These are phyloP conservation scores for Cladosporium colombiae DNA, from an alignment of 2,329 filamentous ascomycete genomes.

Conservation along the genomic window DNA sequence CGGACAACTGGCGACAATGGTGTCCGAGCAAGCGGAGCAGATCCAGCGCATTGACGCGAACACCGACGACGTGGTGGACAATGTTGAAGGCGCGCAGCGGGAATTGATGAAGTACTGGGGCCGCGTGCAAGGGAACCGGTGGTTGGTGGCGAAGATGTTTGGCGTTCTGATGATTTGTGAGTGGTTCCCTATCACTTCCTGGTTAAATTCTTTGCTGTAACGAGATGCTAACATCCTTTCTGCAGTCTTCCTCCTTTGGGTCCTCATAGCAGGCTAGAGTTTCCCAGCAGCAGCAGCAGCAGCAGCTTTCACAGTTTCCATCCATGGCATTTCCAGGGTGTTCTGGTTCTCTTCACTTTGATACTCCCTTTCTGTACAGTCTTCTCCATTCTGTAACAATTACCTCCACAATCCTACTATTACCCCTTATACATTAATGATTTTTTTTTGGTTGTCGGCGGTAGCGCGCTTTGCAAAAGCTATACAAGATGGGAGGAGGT, in stretches of 20 bases:
- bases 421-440: conserved; percentile 1
- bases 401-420: background rate
- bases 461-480: no score
- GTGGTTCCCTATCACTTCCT: background rate
- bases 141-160: conserved; percentile 84
- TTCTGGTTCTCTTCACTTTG: background rate
- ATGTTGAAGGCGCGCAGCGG: conserved; percentile 93
- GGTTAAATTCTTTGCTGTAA: background rate
- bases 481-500: background rate
- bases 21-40: conserved; percentile 95
- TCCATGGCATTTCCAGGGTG: background rate
- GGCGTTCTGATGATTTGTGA: conserved; percentile 84
- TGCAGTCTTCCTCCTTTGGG: conserved; percentile 28
- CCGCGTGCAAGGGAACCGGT: conserved; percentile 88
- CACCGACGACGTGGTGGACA: conserved; percentile 96
- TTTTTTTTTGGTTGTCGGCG: no score
- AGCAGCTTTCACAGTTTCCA: background rate
- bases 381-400: background rate
- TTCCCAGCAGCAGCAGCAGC: background rate
- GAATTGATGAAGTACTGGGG: conserved; percentile 98
- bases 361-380: conserved; percentile 1
- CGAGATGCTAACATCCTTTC: conserved; percentile 36
- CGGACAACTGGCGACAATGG: conserved; percentile 92
- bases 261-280: conserved; percentile 25
- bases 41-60: conserved; percentile 97